A percentile compares a stretch with the other conserved stretches of the same genome.
Conservation (phyloP, 768 basidiomycete genomes). For the Auriscalpium vulgare region DNA sequence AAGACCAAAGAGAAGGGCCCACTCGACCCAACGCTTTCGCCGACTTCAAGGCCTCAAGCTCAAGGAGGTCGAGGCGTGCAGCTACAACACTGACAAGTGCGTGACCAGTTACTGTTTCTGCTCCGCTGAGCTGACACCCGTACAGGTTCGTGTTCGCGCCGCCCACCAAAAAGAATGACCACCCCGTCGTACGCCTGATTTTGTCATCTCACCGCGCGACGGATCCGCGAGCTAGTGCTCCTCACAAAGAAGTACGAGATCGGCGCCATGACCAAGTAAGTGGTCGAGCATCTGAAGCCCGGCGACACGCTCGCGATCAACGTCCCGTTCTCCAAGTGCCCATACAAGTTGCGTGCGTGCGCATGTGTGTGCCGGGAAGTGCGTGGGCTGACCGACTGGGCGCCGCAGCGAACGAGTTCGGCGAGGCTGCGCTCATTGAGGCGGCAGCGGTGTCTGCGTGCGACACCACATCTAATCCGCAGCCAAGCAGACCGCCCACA, state of each 20-base stretch:
- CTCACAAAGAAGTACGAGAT: slow-evolving; percentile 81
- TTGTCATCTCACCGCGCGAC: slow-evolving; percentile 75
- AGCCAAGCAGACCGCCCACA: slow-evolving; percentile 21
- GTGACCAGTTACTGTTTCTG: slow-evolving; percentile 8
- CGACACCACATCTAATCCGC: not conserved
- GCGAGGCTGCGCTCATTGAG: slow-evolving; percentile 81
- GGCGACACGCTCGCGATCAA: slow-evolving; percentile 84
- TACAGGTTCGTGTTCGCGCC: slow-evolving; percentile 72
- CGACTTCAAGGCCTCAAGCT: slow-evolving; percentile 82
- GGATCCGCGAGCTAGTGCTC: slow-evolving; percentile 63
- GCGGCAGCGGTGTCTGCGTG: slow-evolving; percentile 85
- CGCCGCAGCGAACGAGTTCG: slow-evolving; percentile 64
- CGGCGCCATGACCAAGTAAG: slow-evolving; percentile 79
- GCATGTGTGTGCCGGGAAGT: not conserved
- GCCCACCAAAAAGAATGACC: slow-evolving; percentile 73
- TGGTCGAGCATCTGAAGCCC: slow-evolving; percentile 61
- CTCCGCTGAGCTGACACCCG: not conserved
- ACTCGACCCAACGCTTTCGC: slow-evolving; percentile 69
- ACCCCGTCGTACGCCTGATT: slow-evolving; percentile 80
- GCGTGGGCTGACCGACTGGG: not conserved
- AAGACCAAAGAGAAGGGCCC: slow-evolving; percentile 54
- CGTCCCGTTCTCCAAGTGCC: slow-evolving; percentile 84
- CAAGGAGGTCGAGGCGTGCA: slow-evolving; percentile 76
- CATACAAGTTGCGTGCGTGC: slow-evolving; percentile 69
- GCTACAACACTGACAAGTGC: slow-evolving; percentile 86